Conservation (phyloP, 805 yeast genomes). For the Komagataella pastoris region DNA sequence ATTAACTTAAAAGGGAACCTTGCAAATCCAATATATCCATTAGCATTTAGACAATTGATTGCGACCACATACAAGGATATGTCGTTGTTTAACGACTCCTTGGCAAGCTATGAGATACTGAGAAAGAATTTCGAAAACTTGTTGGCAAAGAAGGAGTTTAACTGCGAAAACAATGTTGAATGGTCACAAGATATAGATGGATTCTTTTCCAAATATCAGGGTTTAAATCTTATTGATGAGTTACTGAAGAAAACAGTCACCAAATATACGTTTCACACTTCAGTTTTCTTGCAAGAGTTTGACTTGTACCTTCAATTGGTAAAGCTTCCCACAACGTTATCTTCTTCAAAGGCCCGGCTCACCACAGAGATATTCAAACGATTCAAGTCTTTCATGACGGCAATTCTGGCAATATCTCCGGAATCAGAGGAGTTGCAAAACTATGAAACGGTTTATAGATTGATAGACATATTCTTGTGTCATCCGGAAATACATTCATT, state of each 20-base stretch:
- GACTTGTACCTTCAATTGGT: slow-evolving; percentile 6
- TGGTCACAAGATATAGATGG: neutral
- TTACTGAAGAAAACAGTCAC: neutral
- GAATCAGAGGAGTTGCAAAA: slow-evolving; percentile 21
- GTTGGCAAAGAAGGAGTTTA: neutral
- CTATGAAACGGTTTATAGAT: slow-evolving; percentile 25
- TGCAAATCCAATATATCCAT: slow-evolving; percentile 4
- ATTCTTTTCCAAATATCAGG: neutral
- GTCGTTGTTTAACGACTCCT: slow-evolving; percentile 47
- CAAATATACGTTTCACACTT: neutral
- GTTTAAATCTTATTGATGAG: neutral
- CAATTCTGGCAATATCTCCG: slow-evolving; percentile 7
- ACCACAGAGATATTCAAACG: slow-evolving; percentile 16
- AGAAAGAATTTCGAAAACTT: neutral
- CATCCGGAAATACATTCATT: neutral
- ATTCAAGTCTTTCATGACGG: slow-evolving; percentile 16
- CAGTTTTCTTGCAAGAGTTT: neutral
- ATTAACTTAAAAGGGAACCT: slow-evolving; percentile 5
- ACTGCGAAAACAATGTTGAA: neutral
- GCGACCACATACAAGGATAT: slow-evolving; percentile 29
- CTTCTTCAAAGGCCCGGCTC: slow-evolving; percentile 14
- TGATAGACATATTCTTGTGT: slow-evolving; percentile 26
- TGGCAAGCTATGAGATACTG: slow-evolving; percentile 10
- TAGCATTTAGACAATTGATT: slow-evolving; percentile 14
- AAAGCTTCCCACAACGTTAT: slow-evolving; percentile 10